Base-by-base conservation (phyloP, 345 rosid species). In the Stellera chamaejasme region DNA sequence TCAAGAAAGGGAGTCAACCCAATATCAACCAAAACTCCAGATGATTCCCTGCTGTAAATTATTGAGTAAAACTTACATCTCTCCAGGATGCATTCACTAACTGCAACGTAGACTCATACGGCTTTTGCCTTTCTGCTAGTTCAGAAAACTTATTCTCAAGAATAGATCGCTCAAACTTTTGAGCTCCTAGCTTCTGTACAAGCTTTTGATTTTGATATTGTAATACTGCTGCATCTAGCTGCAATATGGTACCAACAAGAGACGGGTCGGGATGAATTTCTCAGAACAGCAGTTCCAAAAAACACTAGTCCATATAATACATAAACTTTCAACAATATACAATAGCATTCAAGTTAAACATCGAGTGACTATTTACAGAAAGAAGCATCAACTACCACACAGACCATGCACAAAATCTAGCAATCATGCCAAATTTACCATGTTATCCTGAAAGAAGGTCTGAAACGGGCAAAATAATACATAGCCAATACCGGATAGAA, bases 161-260 rank as follows among this genome's bases (percentile, higher is more conserved):
- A 36, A 77, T 78, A 59, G 71, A 73, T 64, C 69, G 73, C 67
- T 90, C 99, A 26, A 82, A 69, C 72, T 87, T 92, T 69, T 87
- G 96, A 49, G 79, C 77, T 71, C 90, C 99, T 69, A 90, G 55
- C 57, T 83, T 87, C 63, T 90, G 90, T 45, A 81, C 63, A 50
- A 93, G 86, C 88, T 93, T 83, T 46, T 84, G 91, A 69, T 93
- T 93, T 70, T 90, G 88, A 70, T 65, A 87, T 66, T 87, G 96
- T 71, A 89, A 81, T 55, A 93, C 96, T 15, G 80, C 69, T 15
- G 90, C 59, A 78, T 79, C 88, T 70, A 74, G 84, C 99, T 93
- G 74, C 62, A 72, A 46, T 41, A 67, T 19, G 6, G 48, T 61
- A 60, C 54, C 27, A 14, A 32, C 13, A 42, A 67, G 49, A 48